Conservation (phyloP, 1,284 basidiomycete species). For the Cutaneotrichosporon cavernicola region DNA sequence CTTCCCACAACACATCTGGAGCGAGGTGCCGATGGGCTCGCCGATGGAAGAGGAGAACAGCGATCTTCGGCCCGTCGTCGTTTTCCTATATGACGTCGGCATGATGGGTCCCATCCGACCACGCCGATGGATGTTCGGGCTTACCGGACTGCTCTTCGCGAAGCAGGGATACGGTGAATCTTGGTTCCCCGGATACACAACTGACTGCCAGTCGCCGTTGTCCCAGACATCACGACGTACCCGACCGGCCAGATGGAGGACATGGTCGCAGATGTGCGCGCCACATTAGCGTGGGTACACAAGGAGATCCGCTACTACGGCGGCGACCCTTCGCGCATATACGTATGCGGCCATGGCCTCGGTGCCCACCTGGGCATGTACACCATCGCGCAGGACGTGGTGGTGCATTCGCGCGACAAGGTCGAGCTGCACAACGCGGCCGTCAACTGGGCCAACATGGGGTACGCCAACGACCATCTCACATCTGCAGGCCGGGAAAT, state of each 20-base stretch:
- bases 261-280: constrained; percentile 29
- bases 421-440: constrained; percentile 27
- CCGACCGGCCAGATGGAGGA: constrained; percentile 27
- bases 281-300: constrained; percentile 26
- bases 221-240: constrained; percentile 33
- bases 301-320: constrained; percentile 32
- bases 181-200: neutral
- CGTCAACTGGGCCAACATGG: constrained; percentile 19
- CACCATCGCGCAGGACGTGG: constrained; percentile 38
- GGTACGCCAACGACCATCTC: constrained; percentile 8
- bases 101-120: constrained; percentile 28
- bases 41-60: constrained; percentile 11
- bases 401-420: constrained; percentile 32
- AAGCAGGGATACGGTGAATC: constrained; percentile 33
- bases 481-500: constrained; percentile 13
- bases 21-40: constrained; percentile 19
- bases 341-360: constrained; percentile 49
- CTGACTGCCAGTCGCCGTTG: constrained; percentile 24
- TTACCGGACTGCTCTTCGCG: constrained; percentile 28
- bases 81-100: constrained; percentile 35
- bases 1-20: constrained; percentile 20
- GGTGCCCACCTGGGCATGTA: constrained; percentile 50
- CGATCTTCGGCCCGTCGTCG: constrained; percentile 24
- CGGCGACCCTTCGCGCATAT: constrained; percentile 46
- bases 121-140: constrained; percentile 27